phyloP scores from a whole-genome alignment of 768 basidiomycete species.

The Boletus coccyginus region DNA sequence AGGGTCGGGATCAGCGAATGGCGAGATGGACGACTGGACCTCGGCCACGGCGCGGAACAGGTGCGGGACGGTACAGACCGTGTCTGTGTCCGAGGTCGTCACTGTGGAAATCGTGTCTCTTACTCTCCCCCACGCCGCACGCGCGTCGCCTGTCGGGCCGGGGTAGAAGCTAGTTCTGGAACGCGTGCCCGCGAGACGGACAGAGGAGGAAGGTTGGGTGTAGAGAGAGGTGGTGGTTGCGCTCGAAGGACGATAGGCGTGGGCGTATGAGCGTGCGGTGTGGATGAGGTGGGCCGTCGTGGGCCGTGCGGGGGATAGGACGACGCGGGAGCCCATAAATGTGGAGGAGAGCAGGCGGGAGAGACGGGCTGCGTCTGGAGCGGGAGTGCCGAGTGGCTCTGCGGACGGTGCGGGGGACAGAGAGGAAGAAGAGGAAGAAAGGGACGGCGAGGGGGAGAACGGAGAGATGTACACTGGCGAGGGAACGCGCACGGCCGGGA shows the following conservation, averaged over 20 bases:
- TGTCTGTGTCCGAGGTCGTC: slow-evolving; percentile 21
- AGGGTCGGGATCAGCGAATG: neutral
- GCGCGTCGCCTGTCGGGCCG: neutral
- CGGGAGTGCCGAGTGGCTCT: slow-evolving; percentile 8
- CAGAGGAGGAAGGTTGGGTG: slow-evolving; percentile 1
- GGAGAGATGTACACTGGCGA: slow-evolving; percentile 21
- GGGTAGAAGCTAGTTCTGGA: slow-evolving; percentile 17
- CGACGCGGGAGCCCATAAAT: slow-evolving; percentile 6
- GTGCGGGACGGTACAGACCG: neutral
- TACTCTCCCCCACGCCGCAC: neutral
- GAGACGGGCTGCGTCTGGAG: slow-evolving; percentile 8
- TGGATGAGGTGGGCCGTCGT: slow-evolving; percentile 17
- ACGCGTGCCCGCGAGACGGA: slow-evolving; percentile 8
- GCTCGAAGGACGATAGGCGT: slow-evolving; percentile 13
- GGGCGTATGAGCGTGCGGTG: slow-evolving; percentile 15
- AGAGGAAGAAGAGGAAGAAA: slow-evolving; percentile 6
- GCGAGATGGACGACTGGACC: neutral
- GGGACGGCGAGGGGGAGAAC: slow-evolving; percentile 17
- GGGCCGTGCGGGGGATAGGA: slow-evolving; percentile 8
- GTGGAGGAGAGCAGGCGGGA: slow-evolving; percentile 25
- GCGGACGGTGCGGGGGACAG: slow-evolving; percentile 15
- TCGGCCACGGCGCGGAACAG: slow-evolving; percentile 2
- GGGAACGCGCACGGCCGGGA: slow-evolving; percentile 18
- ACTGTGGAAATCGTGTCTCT: slow-evolving; percentile 24
- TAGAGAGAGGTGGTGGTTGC: slow-evolving; percentile 15